phyloP scores from a whole-genome alignment of 192 early-diverging fungal species.

The Coemansia umbellata region DNA sequence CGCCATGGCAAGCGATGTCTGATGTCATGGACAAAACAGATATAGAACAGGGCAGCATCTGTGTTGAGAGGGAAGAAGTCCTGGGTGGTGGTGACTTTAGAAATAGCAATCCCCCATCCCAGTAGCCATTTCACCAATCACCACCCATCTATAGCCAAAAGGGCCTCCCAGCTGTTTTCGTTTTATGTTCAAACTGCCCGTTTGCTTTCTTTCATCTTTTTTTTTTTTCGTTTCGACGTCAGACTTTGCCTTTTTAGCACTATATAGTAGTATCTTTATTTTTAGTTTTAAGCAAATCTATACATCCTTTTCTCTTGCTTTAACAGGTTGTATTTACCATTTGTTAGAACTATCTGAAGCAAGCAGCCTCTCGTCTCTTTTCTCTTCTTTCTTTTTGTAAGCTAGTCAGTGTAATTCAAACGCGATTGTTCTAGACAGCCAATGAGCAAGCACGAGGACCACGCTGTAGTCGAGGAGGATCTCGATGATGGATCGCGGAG shows the following conservation, averaged over 20 bases:
- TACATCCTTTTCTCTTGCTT: no score
- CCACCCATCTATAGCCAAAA: no score
- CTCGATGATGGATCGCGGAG: conserved; percentile 75
- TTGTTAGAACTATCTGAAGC: no score
- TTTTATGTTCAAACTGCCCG: not conserved
- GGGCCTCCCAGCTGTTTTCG: no score
- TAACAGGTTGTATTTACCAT: not conserved
- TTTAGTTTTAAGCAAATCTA: not conserved
- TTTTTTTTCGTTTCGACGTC: conserved; percentile 2
- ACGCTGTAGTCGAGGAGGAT: conserved; percentile 60
- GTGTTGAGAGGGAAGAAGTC: no score
- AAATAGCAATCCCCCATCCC: no score
- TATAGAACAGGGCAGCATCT: no score
- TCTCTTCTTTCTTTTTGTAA: not conserved
- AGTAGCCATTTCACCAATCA: no score
- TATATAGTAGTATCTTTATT: conserved; percentile 4
- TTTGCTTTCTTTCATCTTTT: not conserved
- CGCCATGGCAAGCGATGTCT: no score
- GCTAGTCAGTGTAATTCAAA: not conserved
- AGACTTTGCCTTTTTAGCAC: no score
- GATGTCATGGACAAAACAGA: no score
- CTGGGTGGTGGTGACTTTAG: no score
- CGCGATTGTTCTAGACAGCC: not conserved
- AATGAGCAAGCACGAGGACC: conserved; percentile 38
- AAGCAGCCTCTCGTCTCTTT: not conserved